These are phyloP conservation scores for Pythium phragmiticola DNA, from an alignment of 352 stramenopile species.

Conservation along the genomic window DNA sequence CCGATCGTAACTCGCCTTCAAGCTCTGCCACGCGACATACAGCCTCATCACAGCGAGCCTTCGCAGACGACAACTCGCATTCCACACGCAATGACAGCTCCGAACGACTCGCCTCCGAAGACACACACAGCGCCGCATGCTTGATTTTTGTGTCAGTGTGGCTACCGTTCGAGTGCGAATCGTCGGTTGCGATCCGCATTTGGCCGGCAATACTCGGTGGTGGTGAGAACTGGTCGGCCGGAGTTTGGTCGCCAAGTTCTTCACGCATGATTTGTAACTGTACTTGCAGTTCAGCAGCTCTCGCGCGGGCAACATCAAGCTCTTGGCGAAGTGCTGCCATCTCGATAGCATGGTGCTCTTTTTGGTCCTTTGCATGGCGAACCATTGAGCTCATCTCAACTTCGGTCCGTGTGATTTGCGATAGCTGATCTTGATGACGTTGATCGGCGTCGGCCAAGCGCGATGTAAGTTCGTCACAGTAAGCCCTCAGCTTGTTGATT, in stretches of 20 bases:
- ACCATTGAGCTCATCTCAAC: not conserved
- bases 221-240: not conserved
- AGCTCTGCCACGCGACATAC: no score
- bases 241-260: not conserved
- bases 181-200: not conserved
- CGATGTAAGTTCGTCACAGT: constrained; percentile 10
- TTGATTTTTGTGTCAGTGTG: not conserved
- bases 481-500: constrained; percentile 8
- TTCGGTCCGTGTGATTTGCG: not conserved
- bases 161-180: not conserved
- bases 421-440: not conserved
- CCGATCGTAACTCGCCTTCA: no score
- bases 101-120: constrained; percentile 1
- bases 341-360: not conserved
- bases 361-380: not conserved
- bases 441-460: not conserved
- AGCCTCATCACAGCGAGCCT: no score
- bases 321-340: not conserved
- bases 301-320: not conserved
- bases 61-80: no score
- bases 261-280: not conserved
- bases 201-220: not conserved
- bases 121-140: constrained; percentile 12
- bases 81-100: not conserved
- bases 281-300: not conserved